These are phyloP conservation scores for Pyricularia grisea DNA, from an alignment of 2,329 filamentous ascomycete species.

Conservation along the genomic window DNA sequence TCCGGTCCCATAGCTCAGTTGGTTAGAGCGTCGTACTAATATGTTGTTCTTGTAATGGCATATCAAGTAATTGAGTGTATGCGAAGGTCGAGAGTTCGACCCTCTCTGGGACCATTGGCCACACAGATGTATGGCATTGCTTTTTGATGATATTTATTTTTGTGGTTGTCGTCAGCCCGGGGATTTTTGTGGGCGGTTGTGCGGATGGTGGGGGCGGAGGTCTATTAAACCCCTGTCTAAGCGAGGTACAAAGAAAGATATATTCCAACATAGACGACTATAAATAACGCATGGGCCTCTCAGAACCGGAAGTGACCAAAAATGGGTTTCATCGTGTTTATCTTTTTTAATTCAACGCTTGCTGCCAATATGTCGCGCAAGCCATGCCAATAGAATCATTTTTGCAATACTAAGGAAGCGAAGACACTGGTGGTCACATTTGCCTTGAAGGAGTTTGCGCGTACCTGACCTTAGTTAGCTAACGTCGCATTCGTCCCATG, in stretches of 20 bases:
- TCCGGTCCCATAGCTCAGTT: slow-evolving; percentile 5
- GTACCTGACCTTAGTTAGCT: neutral
- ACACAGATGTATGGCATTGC: neutral
- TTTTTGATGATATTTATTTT: neutral
- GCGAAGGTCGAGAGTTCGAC: slow-evolving; percentile 6
- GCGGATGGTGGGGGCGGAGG: too few relatives aligned
- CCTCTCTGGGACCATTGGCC: slow-evolving; percentile 5
- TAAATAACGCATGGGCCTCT: too few relatives aligned
- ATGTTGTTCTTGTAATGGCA: neutral
- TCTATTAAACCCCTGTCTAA: too few relatives aligned
- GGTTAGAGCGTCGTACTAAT: slow-evolving; percentile 5
- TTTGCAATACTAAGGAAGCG: neutral
- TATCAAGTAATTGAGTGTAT: neutral
- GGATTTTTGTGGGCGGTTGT: neutral
- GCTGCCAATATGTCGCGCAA: neutral
- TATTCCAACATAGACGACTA: too few relatives aligned
- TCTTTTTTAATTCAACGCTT: neutral
- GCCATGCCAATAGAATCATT: neutral
- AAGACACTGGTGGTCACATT: neutral
- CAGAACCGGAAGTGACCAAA: too few relatives aligned
- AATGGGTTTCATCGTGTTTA: too few relatives aligned
- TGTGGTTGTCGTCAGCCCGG: neutral
- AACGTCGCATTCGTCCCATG: neutral
- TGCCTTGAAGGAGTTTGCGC: neutral
- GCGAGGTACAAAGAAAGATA: too few relatives aligned